These are phyloP conservation scores for Aspergillus pseudoterreus DNA, from an alignment of 2,329 filamentous ascomycete genomes.

Conservation along the genomic window DNA sequence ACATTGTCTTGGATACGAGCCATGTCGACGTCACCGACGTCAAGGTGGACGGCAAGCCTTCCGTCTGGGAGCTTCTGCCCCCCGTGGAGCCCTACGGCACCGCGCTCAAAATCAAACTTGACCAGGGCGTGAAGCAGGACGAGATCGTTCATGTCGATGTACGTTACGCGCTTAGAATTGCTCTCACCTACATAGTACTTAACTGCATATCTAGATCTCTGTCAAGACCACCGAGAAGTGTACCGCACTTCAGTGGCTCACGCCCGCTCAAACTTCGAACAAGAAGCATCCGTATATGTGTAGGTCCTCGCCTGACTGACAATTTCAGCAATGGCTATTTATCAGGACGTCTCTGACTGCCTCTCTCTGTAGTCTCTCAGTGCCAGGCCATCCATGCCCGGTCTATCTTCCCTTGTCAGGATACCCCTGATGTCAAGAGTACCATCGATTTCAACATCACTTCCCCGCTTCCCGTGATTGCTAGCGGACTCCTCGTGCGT, in stretches of 20 bases:
- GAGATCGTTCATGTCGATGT: slow-evolving; percentile 48
- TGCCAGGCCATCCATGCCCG: slow-evolving; percentile 95
- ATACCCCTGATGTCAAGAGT: slow-evolving; percentile 96
- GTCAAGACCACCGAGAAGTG: slow-evolving; percentile 82
- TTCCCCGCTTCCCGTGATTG: slow-evolving; percentile 84
- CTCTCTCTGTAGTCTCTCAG: slow-evolving; percentile 63
- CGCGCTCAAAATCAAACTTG: slow-evolving; percentile 47
- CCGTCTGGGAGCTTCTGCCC: slow-evolving; percentile 67
- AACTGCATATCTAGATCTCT: slow-evolving; percentile 49
- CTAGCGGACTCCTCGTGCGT: slow-evolving; percentile 69
- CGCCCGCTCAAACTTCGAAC: slow-evolving; percentile 88
- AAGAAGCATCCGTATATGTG: slow-evolving; percentile 95
- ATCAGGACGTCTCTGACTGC: not conserved
- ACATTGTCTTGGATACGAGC: slow-evolving; percentile 86
- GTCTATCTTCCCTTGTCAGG: slow-evolving; percentile 93
- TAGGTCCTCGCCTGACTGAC: slow-evolving; percentile 23
- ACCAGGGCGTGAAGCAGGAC: slow-evolving; percentile 44
- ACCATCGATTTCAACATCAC: slow-evolving; percentile 85
- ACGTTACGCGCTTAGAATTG: slow-evolving; percentile 13
- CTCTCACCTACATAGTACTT: not conserved
- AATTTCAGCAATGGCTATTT: not conserved
- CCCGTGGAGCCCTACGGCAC: slow-evolving; percentile 65
- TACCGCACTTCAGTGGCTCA: slow-evolving; percentile 93
- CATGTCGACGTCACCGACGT: slow-evolving; percentile 71
- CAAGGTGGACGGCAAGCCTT: slow-evolving; percentile 61